phyloP scores from a whole-genome alignment of 2,329 filamentous ascomycete genomes.

The Hymenoscyphus fructigenus region DNA sequence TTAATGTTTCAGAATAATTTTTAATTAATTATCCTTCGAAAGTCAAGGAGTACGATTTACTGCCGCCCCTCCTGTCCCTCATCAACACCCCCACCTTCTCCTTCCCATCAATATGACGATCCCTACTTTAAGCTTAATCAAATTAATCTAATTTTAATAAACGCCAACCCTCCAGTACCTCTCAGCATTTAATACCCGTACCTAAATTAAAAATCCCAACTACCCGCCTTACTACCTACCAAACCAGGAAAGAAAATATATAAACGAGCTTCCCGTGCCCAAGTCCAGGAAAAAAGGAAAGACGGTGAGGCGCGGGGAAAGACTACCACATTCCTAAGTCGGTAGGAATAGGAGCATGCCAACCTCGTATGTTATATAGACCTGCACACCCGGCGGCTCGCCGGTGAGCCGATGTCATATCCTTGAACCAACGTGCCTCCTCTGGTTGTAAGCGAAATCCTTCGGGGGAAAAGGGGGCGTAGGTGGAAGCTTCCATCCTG shows the following conservation, averaged over 20 bases:
- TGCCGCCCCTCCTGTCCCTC: not conserved
- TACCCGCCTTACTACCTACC: not conserved
- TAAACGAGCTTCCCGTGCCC: not conserved
- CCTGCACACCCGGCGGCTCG: not conserved
- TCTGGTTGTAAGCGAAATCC: conserved; percentile 5
- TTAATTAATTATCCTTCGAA: not conserved
- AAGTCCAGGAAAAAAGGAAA: not conserved
- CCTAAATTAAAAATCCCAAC: not conserved
- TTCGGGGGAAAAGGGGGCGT: conserved; percentile 7
- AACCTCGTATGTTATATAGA: not conserved
- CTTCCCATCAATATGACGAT: not conserved
- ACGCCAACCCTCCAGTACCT: too few relatives aligned
- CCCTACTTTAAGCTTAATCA: conserved; percentile 7
- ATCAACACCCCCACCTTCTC: not conserved
- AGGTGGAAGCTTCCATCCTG: not conserved
- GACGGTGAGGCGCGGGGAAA: not conserved
- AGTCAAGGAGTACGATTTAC: not conserved
- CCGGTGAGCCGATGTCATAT: not conserved
- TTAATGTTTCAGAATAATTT: too few relatives aligned
- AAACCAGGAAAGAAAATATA: not conserved
- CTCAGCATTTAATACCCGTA: not conserved
- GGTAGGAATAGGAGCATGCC: not conserved
- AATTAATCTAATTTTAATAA: not conserved
- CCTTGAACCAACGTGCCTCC: not conserved
- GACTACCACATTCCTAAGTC: not conserved